Percentiles rank a stretch among this genome's conserved stretches.
phyloP scores from a whole-genome alignment of 202 grass and related monocot species.

The Hordeum pubiflorum region DNA sequence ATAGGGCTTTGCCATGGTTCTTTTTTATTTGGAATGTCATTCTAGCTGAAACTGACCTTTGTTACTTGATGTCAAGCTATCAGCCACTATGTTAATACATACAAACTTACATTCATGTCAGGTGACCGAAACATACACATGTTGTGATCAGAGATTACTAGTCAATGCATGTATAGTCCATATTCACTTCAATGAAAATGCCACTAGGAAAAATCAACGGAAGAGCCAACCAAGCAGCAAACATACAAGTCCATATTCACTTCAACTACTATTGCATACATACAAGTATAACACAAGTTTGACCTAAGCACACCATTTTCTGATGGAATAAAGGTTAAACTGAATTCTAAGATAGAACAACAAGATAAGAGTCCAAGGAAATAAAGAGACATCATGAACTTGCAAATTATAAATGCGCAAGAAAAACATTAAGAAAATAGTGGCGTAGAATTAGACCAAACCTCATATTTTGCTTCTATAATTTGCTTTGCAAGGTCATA shows the following conservation, averaged over 20 bases:
- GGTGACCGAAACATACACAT: constrained; percentile 11
- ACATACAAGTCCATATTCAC: background rate
- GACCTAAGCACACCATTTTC: constrained; percentile 1
- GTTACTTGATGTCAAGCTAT: background rate
- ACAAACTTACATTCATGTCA: constrained; percentile 14
- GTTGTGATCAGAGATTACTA: background rate
- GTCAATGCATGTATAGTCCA: background rate
- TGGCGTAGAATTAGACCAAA: constrained; percentile 25
- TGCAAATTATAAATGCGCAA: constrained; percentile 9
- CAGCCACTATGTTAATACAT: background rate
- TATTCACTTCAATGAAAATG: constrained; percentile 1
- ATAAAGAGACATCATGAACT: constrained; percentile 1
- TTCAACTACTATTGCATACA: background rate
- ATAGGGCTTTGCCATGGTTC: background rate
- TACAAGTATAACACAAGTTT: constrained; percentile 7
- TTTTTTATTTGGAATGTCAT: constrained; percentile 9
- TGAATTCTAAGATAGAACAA: constrained; percentile 14
- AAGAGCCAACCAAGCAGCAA: constrained; percentile 10
- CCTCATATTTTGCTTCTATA: constrained; percentile 72
- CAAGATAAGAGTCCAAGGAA: constrained; percentile 4
- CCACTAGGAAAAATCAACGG: background rate
- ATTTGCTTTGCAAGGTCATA: constrained; percentile 84
- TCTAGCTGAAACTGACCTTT: background rate
- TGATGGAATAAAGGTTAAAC: background rate
- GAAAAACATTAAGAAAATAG: constrained; percentile 10